Base-by-base conservation (phyloP, 306 rosid genomes). In the Cucurbita ficifolia region DNA sequence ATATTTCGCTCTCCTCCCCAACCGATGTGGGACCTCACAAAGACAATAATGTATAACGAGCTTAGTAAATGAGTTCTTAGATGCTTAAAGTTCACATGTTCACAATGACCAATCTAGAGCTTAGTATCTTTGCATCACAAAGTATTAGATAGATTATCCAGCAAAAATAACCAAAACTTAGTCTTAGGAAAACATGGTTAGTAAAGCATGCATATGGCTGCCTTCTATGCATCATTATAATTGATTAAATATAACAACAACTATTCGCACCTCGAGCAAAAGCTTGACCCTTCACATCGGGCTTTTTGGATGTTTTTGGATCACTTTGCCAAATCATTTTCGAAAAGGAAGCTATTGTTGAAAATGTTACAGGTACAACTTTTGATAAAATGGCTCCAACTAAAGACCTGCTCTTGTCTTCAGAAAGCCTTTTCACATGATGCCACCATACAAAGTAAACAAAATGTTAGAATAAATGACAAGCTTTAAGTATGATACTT, bases 301-400 rank as follows among this genome's bases (percentile, higher is more conserved):
- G 73, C 84, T 85, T 90, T 79, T 75, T 86, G n/a, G 86, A 83
- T 69, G 96, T 79, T 4, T 72, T 78, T 67, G 70, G 86, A 53
- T 91, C 96, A 67, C 87, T 86, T 76, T 92, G 88, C 99, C 96
- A 95, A 81, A 95, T 81, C 81, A 91, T 74, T 75, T 86, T 95
- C 35, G 99, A 95, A 78, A 95, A 84, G 36, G 99, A 89, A 79
- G 96, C 83, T 71, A 95, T 83, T 9, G 99, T 91, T 33, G 96
- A 88, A 91, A 91, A 86, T 72, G 99, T 81, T 38, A 85, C 96
- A 14, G 99, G 97, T 59, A 91, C 96, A 48, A 95, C 99, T 89
- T 84, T 91, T 75, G 99, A 95, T 75, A 91, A 82, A 80, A 91
- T 79, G 70, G 95, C 92, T 87, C 96, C 99, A 35, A 94, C 96